A percentile compares a stretch with the other conserved stretches of the same genome.
phyloP scores from a whole-genome alignment of 2,329 filamentous ascomycete genomes.

The Botryosphaeria dothidea region DNA sequence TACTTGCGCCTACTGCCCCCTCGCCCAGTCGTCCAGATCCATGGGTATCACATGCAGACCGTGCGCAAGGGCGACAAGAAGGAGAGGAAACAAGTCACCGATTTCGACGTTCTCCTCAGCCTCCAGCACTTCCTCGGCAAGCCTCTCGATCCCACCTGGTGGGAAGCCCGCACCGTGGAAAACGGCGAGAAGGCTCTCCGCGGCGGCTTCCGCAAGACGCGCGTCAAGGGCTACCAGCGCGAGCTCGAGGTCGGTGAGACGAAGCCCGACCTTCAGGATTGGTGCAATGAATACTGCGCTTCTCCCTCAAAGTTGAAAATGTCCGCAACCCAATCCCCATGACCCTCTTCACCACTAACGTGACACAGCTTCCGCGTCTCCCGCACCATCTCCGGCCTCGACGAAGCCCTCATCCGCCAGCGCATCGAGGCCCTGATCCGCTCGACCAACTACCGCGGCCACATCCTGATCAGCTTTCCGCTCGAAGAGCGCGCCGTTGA shows the following conservation, averaged over 20 bases:
- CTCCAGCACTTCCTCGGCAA: slow-evolving; percentile 29
- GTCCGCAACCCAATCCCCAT: background rate
- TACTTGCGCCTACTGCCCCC: slow-evolving; percentile 31
- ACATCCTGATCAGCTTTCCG: slow-evolving; percentile 61
- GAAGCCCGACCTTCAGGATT: slow-evolving; percentile 53
- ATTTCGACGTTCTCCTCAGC: slow-evolving; percentile 40
- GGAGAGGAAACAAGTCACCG: slow-evolving; percentile 35
- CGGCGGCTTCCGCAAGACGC: slow-evolving; percentile 60
- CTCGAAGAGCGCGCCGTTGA: slow-evolving; percentile 58
- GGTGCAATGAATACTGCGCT: slow-evolving; percentile 69
- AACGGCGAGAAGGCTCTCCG: slow-evolving; percentile 64
- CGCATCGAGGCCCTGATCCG: slow-evolving; percentile 60
- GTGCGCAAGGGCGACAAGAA: slow-evolving; percentile 36
- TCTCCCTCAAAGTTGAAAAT: slow-evolving; percentile 59
- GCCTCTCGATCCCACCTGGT: slow-evolving; percentile 8
- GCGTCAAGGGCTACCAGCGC: slow-evolving; percentile 49
- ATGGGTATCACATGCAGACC: slow-evolving; percentile 39
- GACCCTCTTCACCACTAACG: background rate
- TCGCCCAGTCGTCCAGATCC: slow-evolving; percentile 37
- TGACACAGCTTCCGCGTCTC: slow-evolving; percentile 39
- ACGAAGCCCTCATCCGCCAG: slow-evolving; percentile 54
- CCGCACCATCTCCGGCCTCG: slow-evolving; percentile 59
- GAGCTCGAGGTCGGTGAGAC: slow-evolving; percentile 47
- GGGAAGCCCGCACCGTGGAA: slow-evolving; percentile 46
- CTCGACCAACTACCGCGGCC: slow-evolving; percentile 67